These are phyloP conservation scores for Blastobotrys petasosporus DNA, from an alignment of 1,139 yeast species.

Conservation along the genomic window DNA sequence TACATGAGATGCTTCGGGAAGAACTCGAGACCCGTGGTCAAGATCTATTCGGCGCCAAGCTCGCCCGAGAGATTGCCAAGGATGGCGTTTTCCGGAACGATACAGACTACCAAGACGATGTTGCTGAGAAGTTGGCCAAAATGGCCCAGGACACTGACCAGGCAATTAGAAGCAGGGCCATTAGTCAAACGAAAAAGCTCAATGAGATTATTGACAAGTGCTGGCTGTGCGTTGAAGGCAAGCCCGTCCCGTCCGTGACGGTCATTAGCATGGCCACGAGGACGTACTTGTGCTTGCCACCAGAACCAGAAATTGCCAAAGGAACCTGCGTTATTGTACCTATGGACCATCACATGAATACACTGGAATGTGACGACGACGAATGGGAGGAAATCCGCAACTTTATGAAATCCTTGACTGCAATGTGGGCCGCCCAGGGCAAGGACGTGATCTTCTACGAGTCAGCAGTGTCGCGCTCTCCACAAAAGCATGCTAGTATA, in stretches of 20 bases:
- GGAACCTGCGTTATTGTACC: conserved; percentile 40
- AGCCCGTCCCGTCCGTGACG: conserved; percentile 25
- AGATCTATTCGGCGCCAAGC: conserved; percentile 19
- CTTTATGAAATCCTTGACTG: conserved; percentile 39
- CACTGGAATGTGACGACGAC: conserved; percentile 39
- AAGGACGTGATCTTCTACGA: conserved; percentile 43
- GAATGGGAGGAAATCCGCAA: conserved; percentile 44
- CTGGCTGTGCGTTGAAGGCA: conserved; percentile 35
- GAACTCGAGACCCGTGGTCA: conserved; percentile 30
- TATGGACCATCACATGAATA: conserved; percentile 37
- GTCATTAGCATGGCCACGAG: conserved; percentile 32
- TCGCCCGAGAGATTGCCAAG: conserved; percentile 34
- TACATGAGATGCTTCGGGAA: conserved; percentile 38
- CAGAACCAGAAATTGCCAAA: conserved; percentile 36
- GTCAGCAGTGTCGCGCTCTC: conserved; percentile 33
- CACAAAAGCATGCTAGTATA: conserved; percentile 39
- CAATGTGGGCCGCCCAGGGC: conserved; percentile 36
- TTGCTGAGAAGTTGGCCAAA: conserved; percentile 36
- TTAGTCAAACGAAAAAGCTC: conserved; percentile 28
- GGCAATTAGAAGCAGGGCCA: conserved; percentile 27
- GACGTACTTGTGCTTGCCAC: conserved; percentile 32
- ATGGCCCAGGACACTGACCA: conserved; percentile 17
- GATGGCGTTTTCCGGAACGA: conserved; percentile 36
- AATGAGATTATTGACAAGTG: conserved; percentile 36
- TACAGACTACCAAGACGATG: conserved; percentile 41